phyloP scores from a whole-genome alignment of 2,329 filamentous ascomycete genomes.

The Fusarium protoensiforme region DNA sequence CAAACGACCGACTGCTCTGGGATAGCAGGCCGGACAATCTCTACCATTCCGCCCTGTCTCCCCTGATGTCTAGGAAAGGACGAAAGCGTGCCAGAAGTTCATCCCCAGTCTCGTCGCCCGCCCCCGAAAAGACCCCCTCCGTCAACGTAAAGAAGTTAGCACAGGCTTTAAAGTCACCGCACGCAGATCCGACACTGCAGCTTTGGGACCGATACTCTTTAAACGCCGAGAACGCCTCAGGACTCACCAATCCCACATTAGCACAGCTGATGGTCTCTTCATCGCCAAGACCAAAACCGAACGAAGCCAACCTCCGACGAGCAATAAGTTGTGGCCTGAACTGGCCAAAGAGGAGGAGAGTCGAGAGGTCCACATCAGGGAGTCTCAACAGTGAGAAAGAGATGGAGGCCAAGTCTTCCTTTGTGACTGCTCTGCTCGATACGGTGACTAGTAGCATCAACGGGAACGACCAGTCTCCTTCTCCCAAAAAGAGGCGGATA shows the following conservation, averaged over 20 bases:
- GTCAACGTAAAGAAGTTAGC: slow-evolving; percentile 70
- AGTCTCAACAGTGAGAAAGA: slow-evolving; percentile 49
- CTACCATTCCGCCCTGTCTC: slow-evolving; percentile 57
- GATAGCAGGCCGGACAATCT: slow-evolving; percentile 59
- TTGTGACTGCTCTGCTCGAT: slow-evolving; percentile 73
- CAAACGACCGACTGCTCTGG: slow-evolving; percentile 72
- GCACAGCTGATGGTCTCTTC: slow-evolving; percentile 76
- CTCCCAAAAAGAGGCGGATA: slow-evolving; percentile 53
- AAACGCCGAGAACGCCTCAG: slow-evolving; percentile 53
- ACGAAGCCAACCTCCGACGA: slow-evolving; percentile 62
- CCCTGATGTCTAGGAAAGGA: slow-evolving; percentile 61
- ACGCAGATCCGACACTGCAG: slow-evolving; percentile 78
- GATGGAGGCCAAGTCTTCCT: slow-evolving; percentile 63
- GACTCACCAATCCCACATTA: slow-evolving; percentile 66
- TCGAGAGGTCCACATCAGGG: slow-evolving; percentile 59
- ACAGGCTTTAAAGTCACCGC: slow-evolving; percentile 71
- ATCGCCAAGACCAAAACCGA: slow-evolving; percentile 70
- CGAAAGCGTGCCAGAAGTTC: slow-evolving; percentile 80
- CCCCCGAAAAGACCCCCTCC: slow-evolving; percentile 58
- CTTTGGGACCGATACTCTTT: slow-evolving; percentile 81
- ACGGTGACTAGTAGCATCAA: slow-evolving; percentile 69
- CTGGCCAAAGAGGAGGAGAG: slow-evolving; percentile 76
- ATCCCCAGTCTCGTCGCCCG: slow-evolving; percentile 77
- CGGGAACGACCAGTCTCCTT: slow-evolving; percentile 57
- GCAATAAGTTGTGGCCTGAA: slow-evolving; percentile 76